These are phyloP conservation scores for Hypoxylon fuscum DNA, from an alignment of 495 filamentous ascomycete genomes.

Conservation along the genomic window DNA sequence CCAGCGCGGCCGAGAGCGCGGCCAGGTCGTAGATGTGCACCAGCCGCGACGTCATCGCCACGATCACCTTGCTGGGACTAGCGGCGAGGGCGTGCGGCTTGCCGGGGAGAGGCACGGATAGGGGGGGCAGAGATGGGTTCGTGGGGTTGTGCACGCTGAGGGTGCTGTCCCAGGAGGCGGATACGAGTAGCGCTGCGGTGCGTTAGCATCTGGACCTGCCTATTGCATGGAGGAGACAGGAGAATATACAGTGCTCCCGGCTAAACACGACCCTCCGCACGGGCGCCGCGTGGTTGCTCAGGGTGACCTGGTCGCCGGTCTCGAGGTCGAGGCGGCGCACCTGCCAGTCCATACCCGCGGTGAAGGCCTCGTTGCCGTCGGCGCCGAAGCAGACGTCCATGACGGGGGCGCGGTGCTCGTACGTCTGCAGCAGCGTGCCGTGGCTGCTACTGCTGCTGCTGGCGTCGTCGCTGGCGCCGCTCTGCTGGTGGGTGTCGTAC, in stretches of 20 bases:
- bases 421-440: slow-evolving; percentile 70
- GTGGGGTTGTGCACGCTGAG: slow-evolving; percentile 79
- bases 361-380: slow-evolving; percentile 82
- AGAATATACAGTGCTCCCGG: slow-evolving; percentile 68
- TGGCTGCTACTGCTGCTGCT: slow-evolving; percentile 60
- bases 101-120: slow-evolving; percentile 73
- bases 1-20: slow-evolving; percentile 64
- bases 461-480: slow-evolving; percentile 66
- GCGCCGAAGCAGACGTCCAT: slow-evolving; percentile 91
- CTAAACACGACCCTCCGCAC: slow-evolving; percentile 87
- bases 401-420: slow-evolving; percentile 85
- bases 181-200: slow-evolving; percentile 70
- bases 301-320: slow-evolving; percentile 72
- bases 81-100: slow-evolving; percentile 90
- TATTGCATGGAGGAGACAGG: background rate
- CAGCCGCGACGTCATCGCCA: slow-evolving; percentile 92
- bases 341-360: slow-evolving; percentile 82
- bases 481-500: slow-evolving; percentile 72
- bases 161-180: slow-evolving; percentile 91
- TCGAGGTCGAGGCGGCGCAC: slow-evolving; percentile 82
- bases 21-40: slow-evolving; percentile 93
- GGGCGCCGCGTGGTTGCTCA: slow-evolving; percentile 80
- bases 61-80: slow-evolving; percentile 83
- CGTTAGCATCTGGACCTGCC: slow-evolving; percentile 4
- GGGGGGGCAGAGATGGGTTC: slow-evolving; percentile 52